phyloP scores from a whole-genome alignment of 2,329 filamentous ascomycete species.

The Tolypocladium amazonense region DNA sequence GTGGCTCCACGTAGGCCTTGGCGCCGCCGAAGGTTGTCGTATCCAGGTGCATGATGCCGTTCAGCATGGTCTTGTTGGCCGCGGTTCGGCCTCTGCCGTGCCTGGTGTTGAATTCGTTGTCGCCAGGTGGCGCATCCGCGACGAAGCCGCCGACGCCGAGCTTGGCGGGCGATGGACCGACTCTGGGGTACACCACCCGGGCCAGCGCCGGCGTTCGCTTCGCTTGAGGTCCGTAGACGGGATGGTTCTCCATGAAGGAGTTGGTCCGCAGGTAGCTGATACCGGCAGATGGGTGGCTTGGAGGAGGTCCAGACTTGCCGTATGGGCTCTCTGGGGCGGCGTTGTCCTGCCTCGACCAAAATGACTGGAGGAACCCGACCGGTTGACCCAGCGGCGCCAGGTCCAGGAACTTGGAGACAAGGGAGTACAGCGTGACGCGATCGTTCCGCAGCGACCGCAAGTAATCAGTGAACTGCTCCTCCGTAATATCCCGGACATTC shows the following conservation, averaged over 20 bases:
- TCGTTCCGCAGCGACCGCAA: conserved; percentile 42
- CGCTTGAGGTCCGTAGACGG: conserved; percentile 48
- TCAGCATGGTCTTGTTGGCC: conserved; percentile 14
- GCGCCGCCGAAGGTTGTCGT: conserved; percentile 37
- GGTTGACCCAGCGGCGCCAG: conserved; percentile 39
- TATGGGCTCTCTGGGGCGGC: conserved; percentile 30
- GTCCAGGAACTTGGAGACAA: conserved; percentile 52
- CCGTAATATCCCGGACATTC: conserved; percentile 29
- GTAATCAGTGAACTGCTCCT: conserved; percentile 40
- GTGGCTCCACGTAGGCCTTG: conserved; percentile 36
- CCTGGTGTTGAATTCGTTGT: conserved; percentile 30
- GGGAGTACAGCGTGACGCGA: conserved; percentile 36
- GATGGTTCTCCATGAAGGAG: conserved; percentile 47
- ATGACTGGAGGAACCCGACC: conserved; percentile 14
- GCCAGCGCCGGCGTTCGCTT: conserved; percentile 36
- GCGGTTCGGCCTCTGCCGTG: conserved; percentile 6
- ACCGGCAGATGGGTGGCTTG: conserved; percentile 51
- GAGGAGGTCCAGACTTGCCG: conserved; percentile 42
- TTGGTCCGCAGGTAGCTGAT: conserved; percentile 50
- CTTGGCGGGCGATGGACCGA: conserved; percentile 22
- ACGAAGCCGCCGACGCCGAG: conserved; percentile 48
- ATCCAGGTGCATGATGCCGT: conserved; percentile 32
- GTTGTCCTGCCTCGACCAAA: conserved; percentile 13
- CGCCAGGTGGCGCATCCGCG: conserved; percentile 27
- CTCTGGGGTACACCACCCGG: conserved; percentile 38